phyloP scores from a whole-genome alignment of 192 early-diverging fungal genomes.

The Coemansia sp. region DNA sequence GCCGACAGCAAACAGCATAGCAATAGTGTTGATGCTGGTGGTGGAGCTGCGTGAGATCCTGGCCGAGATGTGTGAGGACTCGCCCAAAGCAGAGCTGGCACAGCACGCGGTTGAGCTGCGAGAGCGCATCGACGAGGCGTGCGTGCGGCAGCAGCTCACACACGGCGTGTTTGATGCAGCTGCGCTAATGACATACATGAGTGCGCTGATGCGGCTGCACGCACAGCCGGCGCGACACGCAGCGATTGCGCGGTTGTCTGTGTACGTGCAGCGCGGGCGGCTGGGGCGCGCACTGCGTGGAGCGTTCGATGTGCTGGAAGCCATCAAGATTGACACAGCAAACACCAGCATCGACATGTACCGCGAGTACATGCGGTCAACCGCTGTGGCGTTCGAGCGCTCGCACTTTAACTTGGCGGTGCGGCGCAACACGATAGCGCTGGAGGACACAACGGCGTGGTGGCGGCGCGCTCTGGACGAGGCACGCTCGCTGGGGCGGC shows the following conservation, averaged over 20 bases:
- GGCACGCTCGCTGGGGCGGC: conserved; percentile 8
- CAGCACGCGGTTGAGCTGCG: conserved; percentile 40
- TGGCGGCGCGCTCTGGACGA: conserved; percentile 32
- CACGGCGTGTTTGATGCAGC: conserved; percentile 67
- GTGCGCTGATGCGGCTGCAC: conserved; percentile 61
- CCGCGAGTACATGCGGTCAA: conserved; percentile 66
- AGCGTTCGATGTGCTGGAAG: conserved; percentile 65
- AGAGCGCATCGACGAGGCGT: conserved; percentile 59
- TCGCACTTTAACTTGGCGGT: conserved; percentile 59
- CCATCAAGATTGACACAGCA: conserved; percentile 62
- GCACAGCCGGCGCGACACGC: conserved; percentile 70
- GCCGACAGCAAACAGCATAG: conserved; percentile 6
- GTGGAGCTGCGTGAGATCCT: conserved; percentile 77
- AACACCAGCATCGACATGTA: conserved; percentile 68
- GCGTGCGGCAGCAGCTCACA: conserved; percentile 63
- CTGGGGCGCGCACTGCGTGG: conserved; percentile 63
- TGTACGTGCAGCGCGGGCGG: conserved; percentile 60
- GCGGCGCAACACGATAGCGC: conserved; percentile 24
- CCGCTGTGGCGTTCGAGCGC: conserved; percentile 67
- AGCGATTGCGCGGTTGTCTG: conserved; percentile 62
- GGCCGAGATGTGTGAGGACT: conserved; percentile 52
- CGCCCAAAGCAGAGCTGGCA: conserved; percentile 38
- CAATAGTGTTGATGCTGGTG: conserved; percentile 63
- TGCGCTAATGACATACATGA: conserved; percentile 61
- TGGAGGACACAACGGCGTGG: conserved; percentile 41